Base-by-base conservation (phyloP, 2,329 filamentous ascomycete genomes). In the Alternaria rosae region DNA sequence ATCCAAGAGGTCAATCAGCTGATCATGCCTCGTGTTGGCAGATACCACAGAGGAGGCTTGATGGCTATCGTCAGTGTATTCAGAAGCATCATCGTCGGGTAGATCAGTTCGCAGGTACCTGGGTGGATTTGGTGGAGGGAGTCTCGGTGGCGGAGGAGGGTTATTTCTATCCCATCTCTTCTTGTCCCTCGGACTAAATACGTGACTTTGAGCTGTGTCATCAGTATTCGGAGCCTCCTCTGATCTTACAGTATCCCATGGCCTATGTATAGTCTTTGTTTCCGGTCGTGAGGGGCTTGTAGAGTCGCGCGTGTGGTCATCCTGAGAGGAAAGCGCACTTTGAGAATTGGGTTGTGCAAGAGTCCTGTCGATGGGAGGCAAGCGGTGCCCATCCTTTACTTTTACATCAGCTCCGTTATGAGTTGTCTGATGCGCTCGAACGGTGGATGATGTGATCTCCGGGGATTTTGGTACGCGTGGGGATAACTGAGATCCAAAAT, bases 161-260 rank as follows among this genome's bases (percentile, higher is more conserved):
- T 23, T 15, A 9, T 47, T 38, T 12, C 23, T 61, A 9, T 54
- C 11, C 54, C 58, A 58, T 30, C 23, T 57, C 20, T 61, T 61
- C 23, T 48, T 41, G 20, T 38, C 28, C 25, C 50, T 57, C 23
- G 58, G 48, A 15, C 20, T 20, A 1, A 26, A 10, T 3, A 32
- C 5, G 10, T 23, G 51, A 4, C 13, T 61, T 21, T 1, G 38
- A 6, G 28, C 1, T 32, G 53, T 20, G 26, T 12, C 17, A 35
- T 42, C 38, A 28, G 20, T 30, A 8, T 25, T 1, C 30, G 21
- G 5, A 13, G 11, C 32, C 15, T 45, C 7, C n/a, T 17, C 13
- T 8, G 47, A 48, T 11, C 41, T 6, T n/a, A 35, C 15, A 15
- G 20, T 38, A 12, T 28, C 23, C 38, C 20, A 20, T 9, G 8